Base-by-base conservation (phyloP, 441 rosid genomes). In the Pelargonium cotyledonis region DNA sequence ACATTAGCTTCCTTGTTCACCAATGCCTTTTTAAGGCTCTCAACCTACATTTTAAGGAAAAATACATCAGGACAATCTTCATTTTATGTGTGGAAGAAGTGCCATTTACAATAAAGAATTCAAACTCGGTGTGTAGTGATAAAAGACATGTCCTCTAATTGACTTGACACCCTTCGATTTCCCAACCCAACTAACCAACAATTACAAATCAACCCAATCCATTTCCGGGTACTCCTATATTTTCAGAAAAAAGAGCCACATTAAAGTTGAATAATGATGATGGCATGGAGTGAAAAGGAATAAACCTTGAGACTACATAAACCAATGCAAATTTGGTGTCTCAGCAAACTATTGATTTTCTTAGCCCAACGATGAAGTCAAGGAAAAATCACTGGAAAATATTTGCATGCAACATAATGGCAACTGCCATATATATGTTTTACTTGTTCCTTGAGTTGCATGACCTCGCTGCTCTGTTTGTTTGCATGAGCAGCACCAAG, bases 401-500 rank as follows among this genome's bases (percentile, higher is more conserved):
- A 12, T 16, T n/a, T 31, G 35, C 31, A 38, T 10, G 11, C 4
- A 4, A 57, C 21, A 4, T 47, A 26, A 6, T 65, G 58, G 11
- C 1, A 40, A 35, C 29, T 41, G 44, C 9, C 23, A 31, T 11
- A 0, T 4, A 67, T 43, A 41, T 5, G 11, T 70, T 69, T 40
- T 67, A 85, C 93, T 87, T 86, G 88, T 69, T 86, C 96, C 72
- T 85, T 90, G 78, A 91, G 96, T 65, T 85, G 90, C 81, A 90
- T 70, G 80, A 90, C 84, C 81, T 88, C 94, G 79, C 82, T 80
- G 71, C 86, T 88, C 76, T 89, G 95, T 77, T 87, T 94, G 64
- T 94, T 93, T 60, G 82, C 76, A 70, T 83, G 83, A 73, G 92
- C 99, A 82, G 87, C 85, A 6, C 97, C 96, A 61, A 90, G 96